A percentile compares a stretch with the other conserved stretches of the same genome.
phyloP scores from a whole-genome alignment of 1,139 yeast genomes.

The Taiozyma sp. region DNA sequence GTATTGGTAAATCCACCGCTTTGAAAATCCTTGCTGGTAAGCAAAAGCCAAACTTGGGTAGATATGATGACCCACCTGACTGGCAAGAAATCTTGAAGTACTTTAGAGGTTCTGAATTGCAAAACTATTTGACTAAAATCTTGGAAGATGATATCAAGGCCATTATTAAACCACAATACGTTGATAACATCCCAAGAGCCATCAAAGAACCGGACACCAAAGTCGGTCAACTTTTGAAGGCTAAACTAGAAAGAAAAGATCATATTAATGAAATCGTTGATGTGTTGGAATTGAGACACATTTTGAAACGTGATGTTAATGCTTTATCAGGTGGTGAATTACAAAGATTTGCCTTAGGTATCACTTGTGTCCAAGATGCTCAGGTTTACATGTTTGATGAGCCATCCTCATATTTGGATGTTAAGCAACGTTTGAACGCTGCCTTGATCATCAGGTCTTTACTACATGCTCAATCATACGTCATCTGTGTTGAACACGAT shows the following conservation, averaged over 20 bases:
- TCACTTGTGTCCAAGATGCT: conserved; percentile 93
- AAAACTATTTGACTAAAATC: conserved; percentile 89
- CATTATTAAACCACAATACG: conserved; percentile 96
- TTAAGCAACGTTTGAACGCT: conserved; percentile 96
- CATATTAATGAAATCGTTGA: conserved; percentile 57
- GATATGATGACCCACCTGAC: conserved; percentile 92
- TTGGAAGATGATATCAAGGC: conserved; percentile 92
- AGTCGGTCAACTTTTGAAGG: conserved; percentile 78
- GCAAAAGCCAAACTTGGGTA: conserved; percentile 94
- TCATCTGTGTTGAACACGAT: conserved; percentile 98
- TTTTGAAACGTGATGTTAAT: conserved; percentile 78
- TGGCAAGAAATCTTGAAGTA: conserved; percentile 90
- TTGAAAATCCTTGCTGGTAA: conserved; percentile 96
- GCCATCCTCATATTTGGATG: conserved; percentile 97
- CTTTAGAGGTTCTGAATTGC: conserved; percentile 96
- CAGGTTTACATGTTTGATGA: conserved; percentile 99
- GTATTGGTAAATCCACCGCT: conserved; percentile 99
- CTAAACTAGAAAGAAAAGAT: conserved; percentile 64
- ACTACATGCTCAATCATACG: conserved; percentile 67
- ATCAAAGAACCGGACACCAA: conserved; percentile 84
- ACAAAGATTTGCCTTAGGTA: conserved; percentile 96
- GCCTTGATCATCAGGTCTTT: conserved; percentile 90
- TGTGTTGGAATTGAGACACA: conserved; percentile 65
- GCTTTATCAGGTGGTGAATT: conserved; percentile 97
- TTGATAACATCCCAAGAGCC: conserved; percentile 94